Conservation (phyloP, 192 early-diverging fungal genomes). For the Gigaspora rosea region DNA sequence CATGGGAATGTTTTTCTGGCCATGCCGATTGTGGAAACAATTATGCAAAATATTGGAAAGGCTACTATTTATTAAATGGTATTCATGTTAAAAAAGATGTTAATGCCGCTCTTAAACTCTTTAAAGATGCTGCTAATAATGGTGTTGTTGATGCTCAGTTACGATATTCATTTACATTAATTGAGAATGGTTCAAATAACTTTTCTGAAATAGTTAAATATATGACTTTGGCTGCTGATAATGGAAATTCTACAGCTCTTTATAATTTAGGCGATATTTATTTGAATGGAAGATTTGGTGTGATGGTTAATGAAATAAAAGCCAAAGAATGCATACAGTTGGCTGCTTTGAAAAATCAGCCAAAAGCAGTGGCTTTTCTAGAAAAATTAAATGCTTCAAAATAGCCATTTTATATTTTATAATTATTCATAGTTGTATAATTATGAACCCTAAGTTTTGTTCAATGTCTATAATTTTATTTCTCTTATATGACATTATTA, state of each 20-base stretch:
- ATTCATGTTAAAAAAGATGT: background rate
- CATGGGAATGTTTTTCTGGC: slow-evolving; percentile 11
- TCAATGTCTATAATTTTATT: no score
- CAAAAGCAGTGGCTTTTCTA: background rate
- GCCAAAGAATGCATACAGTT: background rate
- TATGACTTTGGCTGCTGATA: slow-evolving; percentile 13
- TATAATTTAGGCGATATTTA: slow-evolving; percentile 14
- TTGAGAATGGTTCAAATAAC: background rate
- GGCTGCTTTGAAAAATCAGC: slow-evolving; percentile 21
- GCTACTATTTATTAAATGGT: slow-evolving; percentile 22
- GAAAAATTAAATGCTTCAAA: no score
- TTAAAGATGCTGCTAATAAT: slow-evolving; percentile 19
- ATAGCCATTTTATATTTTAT: no score
- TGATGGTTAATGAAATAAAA: background rate
- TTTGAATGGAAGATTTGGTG: slow-evolving; percentile 17
- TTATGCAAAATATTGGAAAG: slow-evolving; percentile 29
- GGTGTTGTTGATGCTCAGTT: slow-evolving; percentile 23
- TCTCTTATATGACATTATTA: no score
- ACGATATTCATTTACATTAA: slow-evolving; percentile 14
- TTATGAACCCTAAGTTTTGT: no score
- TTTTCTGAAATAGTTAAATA: background rate
- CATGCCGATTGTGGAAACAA: slow-evolving; percentile 4
- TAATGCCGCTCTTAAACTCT: background rate
- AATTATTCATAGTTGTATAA: no score
- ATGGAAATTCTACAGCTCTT: slow-evolving; percentile 1